Base-by-base conservation (phyloP, 1,284 basidiomycete genomes). In the Cryptococcus jaspeensis region DNA sequence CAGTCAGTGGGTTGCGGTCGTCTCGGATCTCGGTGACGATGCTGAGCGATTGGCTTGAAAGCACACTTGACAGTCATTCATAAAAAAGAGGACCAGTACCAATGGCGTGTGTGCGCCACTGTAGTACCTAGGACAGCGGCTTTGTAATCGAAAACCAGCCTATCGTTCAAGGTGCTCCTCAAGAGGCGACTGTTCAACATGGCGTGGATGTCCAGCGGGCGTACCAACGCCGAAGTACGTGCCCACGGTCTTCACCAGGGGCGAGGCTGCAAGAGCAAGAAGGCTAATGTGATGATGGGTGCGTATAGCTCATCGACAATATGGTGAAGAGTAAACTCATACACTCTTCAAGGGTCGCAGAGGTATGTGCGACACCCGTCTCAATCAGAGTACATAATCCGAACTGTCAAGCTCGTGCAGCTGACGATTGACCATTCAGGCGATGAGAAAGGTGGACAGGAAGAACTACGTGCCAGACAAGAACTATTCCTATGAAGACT, bases 371-470 rank as follows among this genome's bases (percentile, higher is more conserved):
- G 13, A 20, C 5, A 13, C 25, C 13, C 9, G 25, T 7, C 18
- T 23, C 22, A 36, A 20, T 20, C 23, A 13, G 25, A 22, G 13
- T 37, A 32, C 28, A 12, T 15, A 3, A 2, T 28, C 28, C 25
- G 38, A 20, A 2, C 12, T 15, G 1, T 25, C n/a, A 20, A 13
- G 28, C n/a, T 47, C 37, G 12, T 43, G 22, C 18, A 25, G 7
- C 8, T 46, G 37, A 9, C 18, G 9, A 8, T 50, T n/a, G n/a
- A n/a, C n/a, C 5, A 41, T 20, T 3, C 42, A 77, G 75, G 76
- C 76, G 8, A 75, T 77, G 72, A 62, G 60, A 20, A 63, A 66
- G 35, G 74, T 76, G 15, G 75, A 78, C 58, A 64, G 76, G 43
- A 68, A 60, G 55, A 60, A 75, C 53, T 78, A 78, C 50, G 70